Base-by-base conservation (phyloP, 2,329 filamentous ascomycete species). In the Curvularia lunata region DNA sequence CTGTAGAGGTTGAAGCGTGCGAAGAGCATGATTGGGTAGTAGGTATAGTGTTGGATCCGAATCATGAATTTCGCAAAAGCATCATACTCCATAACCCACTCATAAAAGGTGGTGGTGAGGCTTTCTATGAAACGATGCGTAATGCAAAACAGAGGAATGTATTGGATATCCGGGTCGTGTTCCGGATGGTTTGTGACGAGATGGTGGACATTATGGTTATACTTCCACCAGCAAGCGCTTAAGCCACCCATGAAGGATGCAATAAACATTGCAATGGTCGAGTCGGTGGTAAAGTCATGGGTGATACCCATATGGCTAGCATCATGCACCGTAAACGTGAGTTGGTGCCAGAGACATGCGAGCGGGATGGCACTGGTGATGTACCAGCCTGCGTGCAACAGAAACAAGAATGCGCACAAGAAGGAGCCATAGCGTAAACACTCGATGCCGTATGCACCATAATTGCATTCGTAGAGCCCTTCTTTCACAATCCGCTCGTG, bases 231-330 rank as follows among this genome's bases (percentile, higher is more conserved):
- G 43, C 94, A 91, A 52, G 97, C 80, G 25, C 92, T 97, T 32
- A 99, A 79, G 0, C 95, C 95, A 37, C 95, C 95, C 19, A 95
- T 80, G 68, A 90, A 98, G 75, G 97, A 90, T 52, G 93, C 92
- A 69, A 97, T 90, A 63, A 96, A 79, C 71, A 98, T 97, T 48
- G 92, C 94, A 61, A 99, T 91, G 48, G 90, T 83, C 1, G 89
- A 90, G 76, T 99, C 95, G 37, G 87, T 78, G 48, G 90, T 88
- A 75, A 94, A 98, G 73, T 89, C 84, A 77, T 98, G 94, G 2
- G 95, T 99, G 68, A 99, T 97, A 65, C 91, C 95, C 90, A 97
- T 96, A 77, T 99, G 95, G 6, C 92, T 93, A 49, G 94, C 91
- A 81, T 99, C 95, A 77, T 99, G 95, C 59, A 91, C 95, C 1